Evolutionary conservation across 2,329 filamentous ascomycete species (phyloP).

Genomic region (Aspergillus sp.): DNA sequence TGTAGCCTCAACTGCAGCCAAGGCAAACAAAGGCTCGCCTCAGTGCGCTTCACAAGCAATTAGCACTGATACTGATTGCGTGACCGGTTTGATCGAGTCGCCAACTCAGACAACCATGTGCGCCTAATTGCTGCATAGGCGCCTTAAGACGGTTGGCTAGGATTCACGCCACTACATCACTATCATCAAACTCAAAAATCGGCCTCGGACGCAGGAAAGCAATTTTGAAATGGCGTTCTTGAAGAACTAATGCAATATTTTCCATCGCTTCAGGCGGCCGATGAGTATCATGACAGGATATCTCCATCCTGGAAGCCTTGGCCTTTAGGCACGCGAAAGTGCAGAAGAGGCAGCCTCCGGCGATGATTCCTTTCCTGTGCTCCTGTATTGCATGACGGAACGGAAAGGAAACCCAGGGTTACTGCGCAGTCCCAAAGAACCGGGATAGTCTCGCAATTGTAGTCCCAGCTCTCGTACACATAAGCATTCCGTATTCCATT

Average conservation of each 20-base stretch:
- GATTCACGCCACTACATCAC: constrained; percentile 5
- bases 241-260: constrained; percentile 3
- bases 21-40: constrained; percentile 15
- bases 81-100: constrained; percentile 15
- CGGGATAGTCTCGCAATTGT: not conserved
- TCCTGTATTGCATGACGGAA: constrained; percentile 9
- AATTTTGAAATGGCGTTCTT: constrained; percentile 2
- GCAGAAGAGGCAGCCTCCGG: constrained; percentile 12
- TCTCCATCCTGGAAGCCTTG: constrained; percentile 8
- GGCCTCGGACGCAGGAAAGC: not conserved
- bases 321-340: constrained; percentile 22
- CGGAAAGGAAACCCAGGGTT: not conserved
- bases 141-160: constrained; percentile 14
- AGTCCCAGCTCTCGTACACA: not conserved
- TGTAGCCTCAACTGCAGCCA: constrained; percentile 23
- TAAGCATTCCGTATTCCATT: not conserved
- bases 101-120: constrained; percentile 25
- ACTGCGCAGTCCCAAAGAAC: not conserved
- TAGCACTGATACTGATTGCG: not conserved
- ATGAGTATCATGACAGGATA: constrained; percentile 9
- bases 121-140: constrained; percentile 16
- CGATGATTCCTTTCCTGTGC: constrained; percentile 4
- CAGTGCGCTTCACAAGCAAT: constrained; percentile 13
- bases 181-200: not conserved
- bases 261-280: constrained; percentile 15